Conservation (phyloP, 805 yeast species). For the Diddensiella transvaalensis region DNA sequence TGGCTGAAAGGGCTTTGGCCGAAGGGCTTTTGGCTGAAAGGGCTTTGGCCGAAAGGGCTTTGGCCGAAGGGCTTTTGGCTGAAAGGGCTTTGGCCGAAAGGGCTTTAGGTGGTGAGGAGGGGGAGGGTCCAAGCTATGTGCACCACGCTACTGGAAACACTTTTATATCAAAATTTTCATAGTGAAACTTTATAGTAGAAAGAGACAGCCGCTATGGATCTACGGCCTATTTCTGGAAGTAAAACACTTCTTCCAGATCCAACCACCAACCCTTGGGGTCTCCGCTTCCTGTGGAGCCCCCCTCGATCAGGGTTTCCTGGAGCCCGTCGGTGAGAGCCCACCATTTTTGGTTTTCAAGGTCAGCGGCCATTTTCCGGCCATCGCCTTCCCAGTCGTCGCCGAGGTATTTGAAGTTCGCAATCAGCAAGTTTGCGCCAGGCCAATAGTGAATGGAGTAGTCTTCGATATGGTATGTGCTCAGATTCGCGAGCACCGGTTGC, state of each 20-base stretch:
- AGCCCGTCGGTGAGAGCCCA: slow-evolving; percentile 40
- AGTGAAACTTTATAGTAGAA: too few relatives aligned
- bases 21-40: too few relatives aligned
- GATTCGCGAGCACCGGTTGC: slow-evolving; percentile 34
- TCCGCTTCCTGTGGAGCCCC: slow-evolving; percentile 38
- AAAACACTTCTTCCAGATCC: slow-evolving; percentile 38
- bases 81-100: too few relatives aligned
- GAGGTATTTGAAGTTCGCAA: slow-evolving; percentile 39
- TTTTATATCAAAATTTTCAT: too few relatives aligned
- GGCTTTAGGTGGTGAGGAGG: too few relatives aligned
- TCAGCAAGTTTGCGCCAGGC: slow-evolving; percentile 33
- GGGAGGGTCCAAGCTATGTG: neutral
- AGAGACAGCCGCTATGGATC: too few relatives aligned
- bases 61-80: too few relatives aligned
- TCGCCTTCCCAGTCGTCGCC: slow-evolving; percentile 40
- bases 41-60: too few relatives aligned
- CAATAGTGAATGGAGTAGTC: slow-evolving; percentile 41
- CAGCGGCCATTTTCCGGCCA: slow-evolving; percentile 33
- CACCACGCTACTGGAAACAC: neutral
- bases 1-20: too few relatives aligned
- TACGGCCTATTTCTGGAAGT: slow-evolving; percentile 35
- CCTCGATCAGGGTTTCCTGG: slow-evolving; percentile 39
- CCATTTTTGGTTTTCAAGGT: slow-evolving; percentile 40
- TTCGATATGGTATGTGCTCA: slow-evolving; percentile 38
- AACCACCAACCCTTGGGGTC: slow-evolving; percentile 43